Conservation (phyloP, 768 basidiomycete genomes). For the Pleurotus giganteus region DNA sequence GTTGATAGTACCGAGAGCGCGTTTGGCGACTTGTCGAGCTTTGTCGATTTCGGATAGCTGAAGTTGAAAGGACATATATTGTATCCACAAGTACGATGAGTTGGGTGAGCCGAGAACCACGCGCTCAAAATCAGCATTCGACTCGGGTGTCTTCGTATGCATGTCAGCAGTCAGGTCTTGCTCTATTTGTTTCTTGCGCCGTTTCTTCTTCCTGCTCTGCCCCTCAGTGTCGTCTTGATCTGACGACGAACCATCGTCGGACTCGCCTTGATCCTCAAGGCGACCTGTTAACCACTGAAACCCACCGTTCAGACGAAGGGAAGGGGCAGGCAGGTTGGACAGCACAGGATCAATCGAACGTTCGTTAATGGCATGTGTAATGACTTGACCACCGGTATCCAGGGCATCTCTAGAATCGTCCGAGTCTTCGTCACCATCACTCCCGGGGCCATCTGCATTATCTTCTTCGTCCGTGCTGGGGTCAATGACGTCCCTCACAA, state of each 20-base stretch:
- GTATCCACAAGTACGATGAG: slow-evolving; percentile 97
- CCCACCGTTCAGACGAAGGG: slow-evolving; percentile 51
- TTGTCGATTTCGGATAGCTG: slow-evolving; percentile 97
- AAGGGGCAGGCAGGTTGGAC: slow-evolving; percentile 16
- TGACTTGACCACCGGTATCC: slow-evolving; percentile 42
- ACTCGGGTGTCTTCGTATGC: slow-evolving; percentile 82
- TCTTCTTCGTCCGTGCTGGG: slow-evolving; percentile 20
- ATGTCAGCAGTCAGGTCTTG: slow-evolving; percentile 85
- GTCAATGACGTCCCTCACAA: slow-evolving; percentile 19
- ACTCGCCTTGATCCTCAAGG: slow-evolving; percentile 34
- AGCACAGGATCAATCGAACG: slow-evolving; percentile 23
- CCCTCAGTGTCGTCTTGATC: slow-evolving; percentile 49
- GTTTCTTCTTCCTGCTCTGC: slow-evolving; percentile 60
- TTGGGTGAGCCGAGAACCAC: slow-evolving; percentile 91
- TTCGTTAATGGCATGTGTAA: slow-evolving; percentile 46
- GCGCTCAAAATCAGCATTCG: slow-evolving; percentile 93
- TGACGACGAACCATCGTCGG: slow-evolving; percentile 40
- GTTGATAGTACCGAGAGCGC: slow-evolving; percentile 83
- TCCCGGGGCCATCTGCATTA: slow-evolving; percentile 20
- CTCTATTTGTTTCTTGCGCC: slow-evolving; percentile 69
- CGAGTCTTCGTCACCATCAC: slow-evolving; percentile 17
- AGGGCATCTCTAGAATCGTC: slow-evolving; percentile 37
- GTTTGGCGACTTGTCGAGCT: slow-evolving; percentile 81
- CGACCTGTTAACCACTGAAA: slow-evolving; percentile 69
- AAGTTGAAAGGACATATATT: slow-evolving; percentile 98